phyloP scores from a whole-genome alignment of 2,329 filamentous ascomycete genomes.

The Atkinsonella hypoxylon region DNA sequence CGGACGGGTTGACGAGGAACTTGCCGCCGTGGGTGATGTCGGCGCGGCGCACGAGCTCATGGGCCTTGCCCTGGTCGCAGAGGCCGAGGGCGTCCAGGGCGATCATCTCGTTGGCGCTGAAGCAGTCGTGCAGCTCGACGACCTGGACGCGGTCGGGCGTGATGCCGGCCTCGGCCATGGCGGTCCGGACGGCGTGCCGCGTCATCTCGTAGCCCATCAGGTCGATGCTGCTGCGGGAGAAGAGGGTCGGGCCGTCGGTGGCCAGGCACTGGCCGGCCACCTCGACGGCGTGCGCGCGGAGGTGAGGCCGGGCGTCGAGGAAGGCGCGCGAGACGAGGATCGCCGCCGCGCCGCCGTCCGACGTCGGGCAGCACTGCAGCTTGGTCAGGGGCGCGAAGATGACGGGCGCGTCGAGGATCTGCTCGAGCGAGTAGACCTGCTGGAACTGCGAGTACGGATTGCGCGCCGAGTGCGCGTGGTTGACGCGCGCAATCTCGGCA shows the following conservation, averaged over 20 bases:
- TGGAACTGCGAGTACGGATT: slow-evolving; percentile 99
- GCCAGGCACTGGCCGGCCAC: slow-evolving; percentile 80
- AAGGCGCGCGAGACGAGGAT: slow-evolving; percentile 83
- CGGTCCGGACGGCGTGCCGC: slow-evolving; percentile 52
- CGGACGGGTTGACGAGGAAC: slow-evolving; percentile 83
- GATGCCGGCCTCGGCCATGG: slow-evolving; percentile 62
- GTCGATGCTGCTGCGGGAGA: slow-evolving; percentile 72
- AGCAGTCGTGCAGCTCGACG: slow-evolving; percentile 93
- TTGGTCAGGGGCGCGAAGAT: slow-evolving; percentile 86
- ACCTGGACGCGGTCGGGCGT: slow-evolving; percentile 62
- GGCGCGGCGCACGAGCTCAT: slow-evolving; percentile 76
- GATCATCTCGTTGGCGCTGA: slow-evolving; percentile 89
- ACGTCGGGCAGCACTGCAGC: slow-evolving; percentile 96
- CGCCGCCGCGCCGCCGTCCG: slow-evolving; percentile 80
- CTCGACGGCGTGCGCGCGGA: slow-evolving; percentile 70
- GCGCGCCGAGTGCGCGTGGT: slow-evolving; percentile 80
- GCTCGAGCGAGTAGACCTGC: slow-evolving; percentile 77
- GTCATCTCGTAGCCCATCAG: slow-evolving; percentile 85
- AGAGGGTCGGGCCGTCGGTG: slow-evolving; percentile 73
- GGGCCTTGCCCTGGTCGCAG: slow-evolving; percentile 67
- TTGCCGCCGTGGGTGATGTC: slow-evolving; percentile 86
- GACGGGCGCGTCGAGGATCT: slow-evolving; percentile 63
- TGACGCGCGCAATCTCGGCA: slow-evolving; percentile 85
- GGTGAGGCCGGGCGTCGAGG: slow-evolving; percentile 71
- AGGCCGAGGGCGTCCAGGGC: slow-evolving; percentile 79